Conservation (phyloP, 2,329 filamentous ascomycete species). For the Neonectria magnoliae region DNA sequence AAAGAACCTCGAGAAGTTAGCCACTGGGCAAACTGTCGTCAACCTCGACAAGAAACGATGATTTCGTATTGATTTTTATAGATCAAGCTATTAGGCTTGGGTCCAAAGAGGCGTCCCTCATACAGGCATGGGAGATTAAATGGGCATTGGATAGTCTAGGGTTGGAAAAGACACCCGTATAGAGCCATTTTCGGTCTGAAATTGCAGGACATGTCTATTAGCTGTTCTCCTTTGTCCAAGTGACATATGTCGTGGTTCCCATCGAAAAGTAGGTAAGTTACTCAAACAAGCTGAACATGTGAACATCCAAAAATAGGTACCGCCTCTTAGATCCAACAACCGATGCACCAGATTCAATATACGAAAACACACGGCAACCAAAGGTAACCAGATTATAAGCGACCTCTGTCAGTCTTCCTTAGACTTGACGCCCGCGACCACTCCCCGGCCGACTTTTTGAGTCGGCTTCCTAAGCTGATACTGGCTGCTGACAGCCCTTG, state of each 20-base stretch:
- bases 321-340: conserved; percentile 6
- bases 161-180: background rate
- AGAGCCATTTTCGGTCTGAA: background rate
- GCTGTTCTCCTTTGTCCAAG: background rate
- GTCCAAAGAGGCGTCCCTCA: background rate
- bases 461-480: conserved; percentile 59
- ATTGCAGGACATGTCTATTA: background rate
- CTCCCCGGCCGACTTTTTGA: conserved; percentile 59
- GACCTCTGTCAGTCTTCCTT: conserved; percentile 45
- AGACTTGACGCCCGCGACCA: conserved; percentile 58
- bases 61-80: background rate
- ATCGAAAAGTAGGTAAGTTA: background rate
- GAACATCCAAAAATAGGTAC: conserved; percentile 6
- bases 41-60: conserved; percentile 32
- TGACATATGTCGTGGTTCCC: background rate
- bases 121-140: background rate
- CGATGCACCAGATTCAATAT: conserved; percentile 12
- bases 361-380: background rate
- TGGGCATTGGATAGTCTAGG: background rate
- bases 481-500: conserved; percentile 49
- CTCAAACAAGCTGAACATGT: background rate
- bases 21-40: conserved; percentile 42
- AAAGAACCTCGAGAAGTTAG: conserved; percentile 44
- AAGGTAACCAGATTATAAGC: conserved; percentile 22
- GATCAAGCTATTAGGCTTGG: background rate